Evolutionary conservation across 2,329 filamentous ascomycete species (phyloP).

Genomic region (Emmonsiellopsis sp.): DNA sequence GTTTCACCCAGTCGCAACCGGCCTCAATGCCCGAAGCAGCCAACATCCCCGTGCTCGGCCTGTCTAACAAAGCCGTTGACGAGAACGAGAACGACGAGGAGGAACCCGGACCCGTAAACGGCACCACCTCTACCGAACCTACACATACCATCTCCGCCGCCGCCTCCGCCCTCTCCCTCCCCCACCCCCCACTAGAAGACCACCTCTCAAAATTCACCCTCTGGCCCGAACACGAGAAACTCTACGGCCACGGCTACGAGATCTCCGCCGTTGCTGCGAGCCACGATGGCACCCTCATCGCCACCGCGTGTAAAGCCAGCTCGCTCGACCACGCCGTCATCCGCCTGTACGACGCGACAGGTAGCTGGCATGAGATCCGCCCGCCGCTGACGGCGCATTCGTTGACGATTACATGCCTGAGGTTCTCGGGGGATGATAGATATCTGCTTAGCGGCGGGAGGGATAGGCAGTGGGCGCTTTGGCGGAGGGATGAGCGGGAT

Average conservation of each 20-base stretch:
- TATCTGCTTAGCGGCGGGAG: slow-evolving; percentile 80
- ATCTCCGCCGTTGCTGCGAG: slow-evolving; percentile 78
- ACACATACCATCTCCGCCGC: slow-evolving; percentile 26
- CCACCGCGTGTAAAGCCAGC: slow-evolving; percentile 86
- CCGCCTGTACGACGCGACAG: slow-evolving; percentile 72
- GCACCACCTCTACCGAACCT: slow-evolving; percentile 30
- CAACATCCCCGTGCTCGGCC: slow-evolving; percentile 85
- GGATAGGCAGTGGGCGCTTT: slow-evolving; percentile 86
- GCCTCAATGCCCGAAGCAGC: slow-evolving; percentile 68
- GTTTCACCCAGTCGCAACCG: slow-evolving; percentile 38
- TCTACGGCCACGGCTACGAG: slow-evolving; percentile 97
- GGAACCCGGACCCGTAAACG: slow-evolving; percentile 28
- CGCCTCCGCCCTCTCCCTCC: slow-evolving; percentile 51
- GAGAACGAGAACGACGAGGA: slow-evolving; percentile 43
- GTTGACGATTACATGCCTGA: slow-evolving; percentile 72
- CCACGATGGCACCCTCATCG: slow-evolving; percentile 64
- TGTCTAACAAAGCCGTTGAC: slow-evolving; percentile 90
- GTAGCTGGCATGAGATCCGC: slow-evolving; percentile 73
- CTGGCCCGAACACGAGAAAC: slow-evolving; percentile 92
- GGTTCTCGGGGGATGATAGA: slow-evolving; percentile 66
- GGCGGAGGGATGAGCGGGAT: slow-evolving; percentile 42
- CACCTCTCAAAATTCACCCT: slow-evolving; percentile 80
- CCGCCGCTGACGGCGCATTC: slow-evolving; percentile 78
- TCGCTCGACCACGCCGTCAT: slow-evolving; percentile 92
- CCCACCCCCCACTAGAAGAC: slow-evolving; percentile 79